Percentiles rank a stretch among this genome's conserved stretches.
Conservation (phyloP, 2,329 filamentous ascomycete species). For the Metarhizium rileyi region DNA sequence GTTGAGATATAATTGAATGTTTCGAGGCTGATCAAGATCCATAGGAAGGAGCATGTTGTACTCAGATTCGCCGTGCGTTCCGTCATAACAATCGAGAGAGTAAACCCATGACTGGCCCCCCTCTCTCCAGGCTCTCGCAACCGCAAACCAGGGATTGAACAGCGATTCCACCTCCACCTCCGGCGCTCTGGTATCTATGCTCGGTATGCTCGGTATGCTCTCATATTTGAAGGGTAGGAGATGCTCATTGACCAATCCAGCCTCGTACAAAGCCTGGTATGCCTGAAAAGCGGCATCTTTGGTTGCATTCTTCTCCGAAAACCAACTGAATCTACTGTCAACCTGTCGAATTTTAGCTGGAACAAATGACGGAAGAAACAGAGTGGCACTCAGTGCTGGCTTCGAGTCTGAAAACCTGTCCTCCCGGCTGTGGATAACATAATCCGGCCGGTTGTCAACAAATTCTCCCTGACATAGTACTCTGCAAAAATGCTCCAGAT, state of each 20-base stretch:
- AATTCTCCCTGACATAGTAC: constrained; percentile 48
- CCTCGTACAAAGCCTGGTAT: constrained; percentile 59
- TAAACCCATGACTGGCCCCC: constrained; percentile 14
- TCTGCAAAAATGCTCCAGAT: constrained; percentile 74
- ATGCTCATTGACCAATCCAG: constrained; percentile 67
- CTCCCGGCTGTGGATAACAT: constrained; percentile 39
- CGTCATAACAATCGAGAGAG: constrained; percentile 25
- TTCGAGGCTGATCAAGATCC: constrained; percentile 25
- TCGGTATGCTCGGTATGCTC: constrained; percentile 22
- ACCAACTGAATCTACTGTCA: constrained; percentile 41
- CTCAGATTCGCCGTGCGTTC: constrained; percentile 16
- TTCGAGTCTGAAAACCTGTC: constrained; percentile 13
- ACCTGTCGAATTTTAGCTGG: constrained; percentile 30
- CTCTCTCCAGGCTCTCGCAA: constrained; percentile 33
- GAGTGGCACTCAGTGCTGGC: constrained; percentile 41
- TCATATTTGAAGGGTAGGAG: constrained; percentile 53
- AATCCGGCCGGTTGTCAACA: constrained; percentile 58
- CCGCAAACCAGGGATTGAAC: constrained; percentile 36
- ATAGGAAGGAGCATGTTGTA: constrained; percentile 36
- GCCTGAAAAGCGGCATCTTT: constrained; percentile 80
- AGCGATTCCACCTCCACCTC: constrained; percentile 26
- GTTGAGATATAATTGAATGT: constrained; percentile 32
- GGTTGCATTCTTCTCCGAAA: constrained; percentile 58
- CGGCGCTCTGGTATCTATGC: constrained; percentile 27
- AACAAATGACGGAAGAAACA: constrained; percentile 62